phyloP scores from a whole-genome alignment of 108 stramenopile species.

The Aurantiochytrium sp. region DNA sequence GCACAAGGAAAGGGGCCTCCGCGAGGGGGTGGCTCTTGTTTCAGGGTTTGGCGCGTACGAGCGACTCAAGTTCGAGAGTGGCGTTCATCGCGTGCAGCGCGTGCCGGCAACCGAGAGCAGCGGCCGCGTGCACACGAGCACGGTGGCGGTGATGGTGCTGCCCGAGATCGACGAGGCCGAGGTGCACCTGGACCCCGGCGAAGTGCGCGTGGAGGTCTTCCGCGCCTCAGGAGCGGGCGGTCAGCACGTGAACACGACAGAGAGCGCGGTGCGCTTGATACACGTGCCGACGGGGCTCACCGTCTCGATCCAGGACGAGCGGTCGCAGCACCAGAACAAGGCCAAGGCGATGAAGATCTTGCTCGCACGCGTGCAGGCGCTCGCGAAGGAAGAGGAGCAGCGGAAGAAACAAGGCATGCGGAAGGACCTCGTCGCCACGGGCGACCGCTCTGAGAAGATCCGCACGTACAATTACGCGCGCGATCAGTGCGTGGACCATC shows the following conservation, averaged over 20 bases:
- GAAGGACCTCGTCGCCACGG: conserved; percentile 67
- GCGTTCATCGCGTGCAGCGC: conserved; percentile 95
- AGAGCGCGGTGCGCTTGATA: conserved; percentile 92
- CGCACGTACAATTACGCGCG: conserved; percentile 96
- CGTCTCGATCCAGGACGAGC: conserved; percentile 91
- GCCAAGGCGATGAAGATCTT: conserved; percentile 84
- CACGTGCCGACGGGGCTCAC: conserved; percentile 93
- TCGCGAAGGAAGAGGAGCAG: conserved; percentile 57
- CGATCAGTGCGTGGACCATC: conserved; percentile 94
- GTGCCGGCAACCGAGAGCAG: conserved; percentile 88
- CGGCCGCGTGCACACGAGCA: conserved; percentile 86
- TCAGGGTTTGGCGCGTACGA: conserved; percentile 74
- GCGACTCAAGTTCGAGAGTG: conserved; percentile 81
- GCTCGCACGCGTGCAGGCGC: conserved; percentile 67
- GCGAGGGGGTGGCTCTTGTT: conserved; percentile 76
- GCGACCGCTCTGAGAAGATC: conserved; percentile 89
- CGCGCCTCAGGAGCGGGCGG: conserved; percentile 91
- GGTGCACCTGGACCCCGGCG: conserved; percentile 60
- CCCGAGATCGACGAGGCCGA: conserved; percentile 65
- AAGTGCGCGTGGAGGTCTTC: conserved; percentile 80
- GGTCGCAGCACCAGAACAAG: conserved; percentile 92
- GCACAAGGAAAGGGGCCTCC: conserved; percentile 85
- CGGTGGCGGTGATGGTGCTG: conserved; percentile 85
- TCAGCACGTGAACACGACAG: conserved; percentile 99
- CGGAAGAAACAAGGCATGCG: conserved; percentile 58